Base-by-base conservation (phyloP, 2,329 filamentous ascomycete genomes). In the Teratosphaeria pseudoeucalypti region DNA sequence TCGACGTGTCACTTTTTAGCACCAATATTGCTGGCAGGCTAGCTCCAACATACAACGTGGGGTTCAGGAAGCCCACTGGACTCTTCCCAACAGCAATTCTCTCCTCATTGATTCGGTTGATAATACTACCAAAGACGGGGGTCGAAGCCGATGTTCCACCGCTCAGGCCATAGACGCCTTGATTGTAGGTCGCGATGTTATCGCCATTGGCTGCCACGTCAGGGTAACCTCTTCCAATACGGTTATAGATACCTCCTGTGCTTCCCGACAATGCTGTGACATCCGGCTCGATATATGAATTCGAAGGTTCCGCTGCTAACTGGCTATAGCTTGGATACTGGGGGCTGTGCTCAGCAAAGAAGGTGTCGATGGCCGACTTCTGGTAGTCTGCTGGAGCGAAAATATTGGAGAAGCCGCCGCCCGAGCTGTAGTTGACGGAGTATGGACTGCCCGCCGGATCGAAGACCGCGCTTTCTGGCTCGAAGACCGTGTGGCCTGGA, bases 381-480 rank as follows among this genome's bases (percentile, higher is more conserved):
- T 78, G 76, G 59, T 74, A 78, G 16, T 65, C 62, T 0, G 55
- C 67, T 3, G 53, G 69, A 52, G 62, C 70, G 71, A 68, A 73
- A 73, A 65, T 67, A 55, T 62, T 77, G 67, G n/a, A 70, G 72
- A 60, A 73, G 34, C 77, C 77, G 23, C 60, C 60, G n/a, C 75
- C 75, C 43, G 55, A 58, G 52, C 49, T 57, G 57, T 62, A 62
- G 27, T 60, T 56, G 12, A 55, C 32, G 10, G 43, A 37, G 47
- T 57, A 62, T 19, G 54, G 54, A 16, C 39, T 32, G 14, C 34
- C 43, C 7, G 56, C 55, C 1, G 63, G 63, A 19, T 66, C 60
- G 43, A 49, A 57, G 10, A 61, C 64, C 12, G 63, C 64, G 14
- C 58, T 60, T 53, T 66, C 64, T 26, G 59, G 61, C 6, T 55